A percentile compares a stretch with the other conserved stretches of the same genome.
Evolutionary conservation across 106 monocot species (phyloP).

Genomic region (Allium fistulosum): DNA sequence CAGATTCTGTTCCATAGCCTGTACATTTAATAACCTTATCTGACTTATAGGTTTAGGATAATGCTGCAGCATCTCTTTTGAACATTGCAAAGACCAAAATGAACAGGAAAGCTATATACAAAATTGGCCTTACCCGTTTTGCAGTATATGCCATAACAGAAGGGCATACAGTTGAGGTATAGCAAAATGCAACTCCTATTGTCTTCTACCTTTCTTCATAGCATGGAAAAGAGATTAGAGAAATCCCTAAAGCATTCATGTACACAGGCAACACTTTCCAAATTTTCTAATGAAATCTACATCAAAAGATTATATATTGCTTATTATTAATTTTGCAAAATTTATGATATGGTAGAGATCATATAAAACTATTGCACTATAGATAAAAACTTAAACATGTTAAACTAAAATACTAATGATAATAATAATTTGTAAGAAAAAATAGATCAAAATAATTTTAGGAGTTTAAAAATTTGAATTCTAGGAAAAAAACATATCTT

Average conservation of each 20-base stretch:
- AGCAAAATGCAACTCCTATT: slow-evolving; percentile 62
- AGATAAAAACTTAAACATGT: too few species aligned
- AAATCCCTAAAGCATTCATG: slow-evolving; percentile 41
- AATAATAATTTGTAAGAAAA: too few species aligned
- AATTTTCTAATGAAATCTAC: too few species aligned
- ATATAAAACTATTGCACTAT: too few species aligned
- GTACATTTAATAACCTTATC: slow-evolving; percentile 44
- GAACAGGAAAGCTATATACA: slow-evolving; percentile 48
- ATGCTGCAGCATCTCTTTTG: slow-evolving; percentile 43
- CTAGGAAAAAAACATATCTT: too few species aligned
- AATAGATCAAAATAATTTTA: too few species aligned
- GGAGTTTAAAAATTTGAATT: too few species aligned
- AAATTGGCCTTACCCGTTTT: slow-evolving; percentile 32
- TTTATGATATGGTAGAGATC: too few species aligned
- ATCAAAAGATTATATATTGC: too few species aligned
- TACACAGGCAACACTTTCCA: too few species aligned
- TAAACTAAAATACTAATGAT: too few species aligned
- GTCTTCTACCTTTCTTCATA: slow-evolving; percentile 67
- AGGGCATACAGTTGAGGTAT: slow-evolving; percentile 28
- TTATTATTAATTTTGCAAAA: too few species aligned
- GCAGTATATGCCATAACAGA: slow-evolving; percentile 26
- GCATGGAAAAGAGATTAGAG: slow-evolving; percentile 47
- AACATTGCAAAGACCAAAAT: slow-evolving; percentile 56
- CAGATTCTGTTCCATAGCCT: slow-evolving; percentile 49
- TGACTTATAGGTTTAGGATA: slow-evolving; percentile 47